phyloP scores from a whole-genome alignment of 139 green algal genomes.

The Zygnema circumcarinatum region DNA sequence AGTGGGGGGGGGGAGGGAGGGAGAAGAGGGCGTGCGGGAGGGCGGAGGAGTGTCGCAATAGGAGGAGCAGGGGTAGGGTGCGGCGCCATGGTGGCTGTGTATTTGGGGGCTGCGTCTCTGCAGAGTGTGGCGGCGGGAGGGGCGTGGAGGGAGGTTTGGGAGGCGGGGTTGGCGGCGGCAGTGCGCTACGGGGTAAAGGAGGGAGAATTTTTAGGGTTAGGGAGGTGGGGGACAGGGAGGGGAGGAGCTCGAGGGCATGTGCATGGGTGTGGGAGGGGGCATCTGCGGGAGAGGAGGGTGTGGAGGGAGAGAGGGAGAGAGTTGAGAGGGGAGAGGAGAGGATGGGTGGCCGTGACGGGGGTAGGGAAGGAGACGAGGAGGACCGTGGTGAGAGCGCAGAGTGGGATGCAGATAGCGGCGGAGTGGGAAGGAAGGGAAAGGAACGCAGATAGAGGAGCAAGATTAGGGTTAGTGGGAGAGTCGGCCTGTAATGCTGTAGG shows the following conservation, averaged over 20 bases:
- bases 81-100: neutral
- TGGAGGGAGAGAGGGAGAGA: too few relatives aligned
- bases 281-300: too few relatives aligned
- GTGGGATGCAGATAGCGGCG: neutral
- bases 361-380: neutral
- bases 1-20: too few relatives aligned
- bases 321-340: too few relatives aligned
- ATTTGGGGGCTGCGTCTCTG: neutral
- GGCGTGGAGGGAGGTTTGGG: slow-evolving; percentile 2
- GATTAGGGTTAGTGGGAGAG: neutral
- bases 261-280: neutral
- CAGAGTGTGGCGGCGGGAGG: neutral
- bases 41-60: neutral
- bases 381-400: slow-evolving; percentile 3
- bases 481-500: slow-evolving; percentile 6
- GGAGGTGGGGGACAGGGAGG: neutral
- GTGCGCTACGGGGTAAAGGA: neutral
- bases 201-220: neutral
- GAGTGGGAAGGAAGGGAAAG: too few relatives aligned
- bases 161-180: neutral
- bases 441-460: too few relatives aligned
- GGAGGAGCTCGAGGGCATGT: neutral
- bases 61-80: neutral
- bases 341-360: neutral
- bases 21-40: too few relatives aligned